Evolutionary conservation across 176 grass and related monocot genomes (phyloP).

Genomic region (Oryza coarctata): DNA sequence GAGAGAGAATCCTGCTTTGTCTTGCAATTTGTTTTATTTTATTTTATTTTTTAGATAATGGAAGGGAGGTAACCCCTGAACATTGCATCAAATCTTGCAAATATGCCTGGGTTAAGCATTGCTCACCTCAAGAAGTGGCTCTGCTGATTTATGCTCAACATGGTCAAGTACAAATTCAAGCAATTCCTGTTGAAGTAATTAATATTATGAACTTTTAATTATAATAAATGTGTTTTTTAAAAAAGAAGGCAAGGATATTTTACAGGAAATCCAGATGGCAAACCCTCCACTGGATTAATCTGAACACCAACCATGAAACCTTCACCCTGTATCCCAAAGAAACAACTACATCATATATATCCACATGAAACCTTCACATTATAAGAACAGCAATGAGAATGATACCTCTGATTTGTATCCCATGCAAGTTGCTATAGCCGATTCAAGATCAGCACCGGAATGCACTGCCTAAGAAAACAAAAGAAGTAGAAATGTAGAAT

Average conservation of each 20-base stretch:
- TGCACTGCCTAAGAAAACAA: slow-evolving; percentile 77
- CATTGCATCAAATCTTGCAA: background rate
- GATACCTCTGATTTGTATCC: slow-evolving; percentile 91
- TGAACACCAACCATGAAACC: slow-evolving; percentile 99
- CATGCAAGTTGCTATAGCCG: slow-evolving; percentile 94
- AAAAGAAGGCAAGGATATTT: slow-evolving; percentile 37
- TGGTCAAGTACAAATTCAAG: slow-evolving; percentile 90
- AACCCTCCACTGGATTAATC: slow-evolving; percentile 86
- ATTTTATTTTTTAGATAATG: background rate
- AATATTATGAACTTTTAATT: slow-evolving; percentile 23
- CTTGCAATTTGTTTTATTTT: background rate
- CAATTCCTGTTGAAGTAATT: slow-evolving; percentile 58
- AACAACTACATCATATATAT: background rate
- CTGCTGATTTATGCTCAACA: slow-evolving; percentile 79
- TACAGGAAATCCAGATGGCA: slow-evolving; percentile 98
- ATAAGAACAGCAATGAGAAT: slow-evolving; percentile 28
- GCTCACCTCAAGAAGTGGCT: slow-evolving; percentile 84
- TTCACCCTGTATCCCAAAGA: slow-evolving; percentile 59
- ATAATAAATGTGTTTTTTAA: slow-evolving; percentile 11
- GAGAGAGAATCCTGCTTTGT: background rate
- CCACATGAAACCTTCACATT: background rate
- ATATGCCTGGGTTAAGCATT: background rate
- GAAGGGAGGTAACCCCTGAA: background rate
- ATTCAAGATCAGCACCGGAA: slow-evolving; percentile 98
- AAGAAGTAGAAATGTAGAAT: slow-evolving; percentile 31